Base-by-base conservation (phyloP, 1,284 basidiomycete genomes). In the Marasmius oreades region DNA sequence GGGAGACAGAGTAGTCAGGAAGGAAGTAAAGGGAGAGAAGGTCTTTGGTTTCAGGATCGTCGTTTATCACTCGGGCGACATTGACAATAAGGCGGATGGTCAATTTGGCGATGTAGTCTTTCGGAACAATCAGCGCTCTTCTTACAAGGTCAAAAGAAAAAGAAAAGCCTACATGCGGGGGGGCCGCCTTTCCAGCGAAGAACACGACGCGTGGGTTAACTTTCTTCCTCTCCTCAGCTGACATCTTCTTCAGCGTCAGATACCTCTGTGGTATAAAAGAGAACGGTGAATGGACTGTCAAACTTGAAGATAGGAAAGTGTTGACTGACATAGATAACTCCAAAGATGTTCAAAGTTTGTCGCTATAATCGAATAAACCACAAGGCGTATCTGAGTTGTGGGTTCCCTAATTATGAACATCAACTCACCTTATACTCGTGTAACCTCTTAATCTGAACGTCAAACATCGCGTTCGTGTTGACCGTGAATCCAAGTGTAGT, bases 1-100 rank as follows among this genome's bases (percentile, higher is more conserved):
- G 76, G 14, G 92, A 93, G 46, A 95, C 89, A 6, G 87, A 89
- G 73, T 95, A 95, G 70, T 95, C 93, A 0, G 89, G 89, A 23
- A 91, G 79, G 85, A 95, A 95, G 73, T 87, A 90, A 58, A 95
- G 78, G 53, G 84, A 85, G 61, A 96, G 84, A 61, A 89, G 83
- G 60, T 93, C 76, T 64, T 88, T 90, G 18, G 93, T 90, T 55
- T 96, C 93, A 0, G 89, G 85, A 69, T 97, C 95, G 18, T 76
- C 79, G 73, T 95, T 95, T 73, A 96, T 82, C 61, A 93, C 76
- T 55, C 87, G 85, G 31, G 90, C 87, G 58, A 93, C 92, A 63
- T 93, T 93, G 64, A 94, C 88, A 68, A 95, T 94, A 53, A 95
- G 84, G 51, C 91, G 89, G 62, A 95, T 95, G n/a, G 92, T 93